Conservation (phyloP, 371 early-diverging fungal genomes). For the Mortierella sp. region DNA sequence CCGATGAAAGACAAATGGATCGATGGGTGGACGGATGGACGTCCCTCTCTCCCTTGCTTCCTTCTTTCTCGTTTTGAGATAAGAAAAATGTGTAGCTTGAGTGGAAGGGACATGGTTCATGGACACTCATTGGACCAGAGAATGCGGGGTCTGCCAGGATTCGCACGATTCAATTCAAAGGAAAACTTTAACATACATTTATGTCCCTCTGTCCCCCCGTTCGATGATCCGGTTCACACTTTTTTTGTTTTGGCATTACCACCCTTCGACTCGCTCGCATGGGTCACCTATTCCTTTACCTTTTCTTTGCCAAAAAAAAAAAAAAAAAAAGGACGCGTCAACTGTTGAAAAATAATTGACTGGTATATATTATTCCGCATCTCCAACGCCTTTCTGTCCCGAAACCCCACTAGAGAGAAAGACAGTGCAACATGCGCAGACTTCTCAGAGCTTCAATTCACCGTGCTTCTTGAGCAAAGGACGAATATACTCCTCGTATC, state of each 20-base stretch:
- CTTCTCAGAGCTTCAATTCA: conserved; percentile 47
- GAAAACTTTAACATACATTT: neutral
- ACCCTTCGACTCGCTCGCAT: neutral
- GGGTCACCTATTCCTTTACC: neutral
- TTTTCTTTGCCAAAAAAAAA: neutral
- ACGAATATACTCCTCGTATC: conserved; percentile 71
- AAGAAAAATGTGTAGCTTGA: neutral
- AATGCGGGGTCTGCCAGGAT: neutral
- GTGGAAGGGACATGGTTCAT: neutral
- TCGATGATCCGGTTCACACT: neutral
- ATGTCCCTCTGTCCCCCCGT: neutral
- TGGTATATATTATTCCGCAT: neutral
- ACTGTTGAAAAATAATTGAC: neutral
- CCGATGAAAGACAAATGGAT: too few relatives aligned
- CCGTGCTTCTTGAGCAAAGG: conserved; percentile 62
- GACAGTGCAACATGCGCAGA: neutral
- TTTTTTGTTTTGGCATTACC: neutral
- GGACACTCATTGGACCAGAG: neutral
- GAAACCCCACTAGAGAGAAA: neutral
- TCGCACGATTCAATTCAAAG: neutral
- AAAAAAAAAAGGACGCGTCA: neutral
- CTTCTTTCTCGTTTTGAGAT: neutral
- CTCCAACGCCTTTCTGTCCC: neutral
- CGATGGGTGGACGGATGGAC: neutral
- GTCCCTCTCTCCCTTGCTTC: neutral